These are phyloP conservation scores for Epichloe glyceriae DNA, from an alignment of 2,329 filamentous ascomycete genomes.

Conservation along the genomic window DNA sequence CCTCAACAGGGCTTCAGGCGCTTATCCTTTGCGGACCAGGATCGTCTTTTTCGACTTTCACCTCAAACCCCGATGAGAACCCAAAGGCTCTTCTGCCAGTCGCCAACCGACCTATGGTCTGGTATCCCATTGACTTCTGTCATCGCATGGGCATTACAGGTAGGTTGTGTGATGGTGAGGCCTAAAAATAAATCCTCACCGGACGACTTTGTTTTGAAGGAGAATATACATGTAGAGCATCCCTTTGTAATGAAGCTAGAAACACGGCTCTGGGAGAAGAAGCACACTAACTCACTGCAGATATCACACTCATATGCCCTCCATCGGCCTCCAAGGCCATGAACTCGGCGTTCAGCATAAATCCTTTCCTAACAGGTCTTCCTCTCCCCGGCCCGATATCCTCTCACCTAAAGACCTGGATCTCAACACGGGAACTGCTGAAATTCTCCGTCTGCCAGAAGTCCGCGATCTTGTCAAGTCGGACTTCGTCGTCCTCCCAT, in stretches of 20 bases:
- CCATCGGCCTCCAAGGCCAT: slow-evolving; percentile 55
- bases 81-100: slow-evolving; percentile 74
- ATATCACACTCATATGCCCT: slow-evolving; percentile 49
- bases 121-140: slow-evolving; percentile 80
- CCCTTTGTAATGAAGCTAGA: background rate
- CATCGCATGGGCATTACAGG: slow-evolving; percentile 67
- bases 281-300: slow-evolving; percentile 21
- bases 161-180: slow-evolving; percentile 24
- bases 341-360: slow-evolving; percentile 57
- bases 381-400: slow-evolving; percentile 62
- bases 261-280: too few species aligned
- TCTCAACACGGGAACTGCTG: slow-evolving; percentile 77
- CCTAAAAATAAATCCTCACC: too few species aligned
- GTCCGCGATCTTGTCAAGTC: slow-evolving; percentile 65
- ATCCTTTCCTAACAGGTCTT: slow-evolving; percentile 63
- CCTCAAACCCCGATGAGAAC: slow-evolving; percentile 64
- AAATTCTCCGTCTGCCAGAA: slow-evolving; percentile 74
- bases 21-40: slow-evolving; percentile 74
- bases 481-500: slow-evolving; percentile 85
- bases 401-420: slow-evolving; percentile 65
- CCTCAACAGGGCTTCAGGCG: slow-evolving; percentile 67
- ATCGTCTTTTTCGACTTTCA: slow-evolving; percentile 72
- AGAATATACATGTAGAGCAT: background rate
- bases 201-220: background rate
- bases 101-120: slow-evolving; percentile 78